Evolutionary conservation across 495 filamentous ascomycete genomes (phyloP).

Genomic region (Darksidea phi): DNA sequence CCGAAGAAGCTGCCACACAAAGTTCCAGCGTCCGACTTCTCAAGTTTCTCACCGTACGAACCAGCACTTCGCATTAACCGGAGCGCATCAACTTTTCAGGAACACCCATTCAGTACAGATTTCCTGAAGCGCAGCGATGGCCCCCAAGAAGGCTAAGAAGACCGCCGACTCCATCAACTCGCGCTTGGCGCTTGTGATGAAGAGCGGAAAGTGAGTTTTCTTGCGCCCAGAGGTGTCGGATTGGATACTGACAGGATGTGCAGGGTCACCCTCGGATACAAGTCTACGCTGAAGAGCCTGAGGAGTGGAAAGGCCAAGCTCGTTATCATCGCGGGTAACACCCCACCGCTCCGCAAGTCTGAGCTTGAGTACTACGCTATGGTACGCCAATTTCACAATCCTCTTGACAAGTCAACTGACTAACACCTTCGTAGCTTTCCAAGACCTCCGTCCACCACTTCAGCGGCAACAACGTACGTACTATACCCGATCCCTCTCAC

Average conservation of each 20-base stretch:
- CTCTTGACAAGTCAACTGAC: not conserved
- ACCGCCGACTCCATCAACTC: constrained; percentile 82
- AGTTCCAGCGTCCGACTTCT: not conserved
- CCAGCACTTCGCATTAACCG: constrained; percentile 12
- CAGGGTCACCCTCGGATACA: constrained; percentile 82
- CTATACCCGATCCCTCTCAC: constrained; percentile 31
- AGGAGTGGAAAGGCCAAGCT: constrained; percentile 79
- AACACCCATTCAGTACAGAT: not conserved
- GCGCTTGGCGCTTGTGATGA: constrained; percentile 91
- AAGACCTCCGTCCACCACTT: constrained; percentile 97
- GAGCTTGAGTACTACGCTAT: constrained; percentile 70
- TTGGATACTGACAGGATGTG: constrained; percentile 8
- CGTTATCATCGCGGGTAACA: constrained; percentile 79
- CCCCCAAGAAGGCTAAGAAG: constrained; percentile 94
- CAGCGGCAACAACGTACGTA: constrained; percentile 92
- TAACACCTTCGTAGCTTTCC: constrained; percentile 61
- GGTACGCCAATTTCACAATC: constrained; percentile 2
- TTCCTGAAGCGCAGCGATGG: constrained; percentile 62
- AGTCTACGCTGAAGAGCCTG: constrained; percentile 93
- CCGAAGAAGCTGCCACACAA: no score
- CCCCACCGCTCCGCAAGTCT: constrained; percentile 89
- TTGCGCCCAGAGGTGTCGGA: not conserved
- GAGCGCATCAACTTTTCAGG: constrained; percentile 32
- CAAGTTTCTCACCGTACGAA: not conserved
- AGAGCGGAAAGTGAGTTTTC: constrained; percentile 68